Percentiles rank a stretch among this genome's conserved stretches.
These are phyloP conservation scores for Ramaria sp. DNA, from an alignment of 768 basidiomycete genomes.

Conservation along the genomic window DNA sequence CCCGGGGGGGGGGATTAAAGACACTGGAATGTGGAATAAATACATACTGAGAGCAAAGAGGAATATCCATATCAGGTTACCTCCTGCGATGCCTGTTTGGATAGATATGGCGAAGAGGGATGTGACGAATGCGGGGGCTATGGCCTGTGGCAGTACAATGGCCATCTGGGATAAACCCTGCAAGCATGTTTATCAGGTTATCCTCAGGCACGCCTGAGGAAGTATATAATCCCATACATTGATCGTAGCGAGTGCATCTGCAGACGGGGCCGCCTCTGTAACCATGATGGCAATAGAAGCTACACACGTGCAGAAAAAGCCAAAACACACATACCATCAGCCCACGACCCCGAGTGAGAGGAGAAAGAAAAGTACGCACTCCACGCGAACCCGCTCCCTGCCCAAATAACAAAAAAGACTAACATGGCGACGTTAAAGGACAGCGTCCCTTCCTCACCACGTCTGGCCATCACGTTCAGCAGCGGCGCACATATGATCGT, in stretches of 20 bases:
- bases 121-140: slow-evolving; percentile 13
- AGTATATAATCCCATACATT: slow-evolving; percentile 7
- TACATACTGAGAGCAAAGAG: slow-evolving; percentile 9
- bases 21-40: background rate
- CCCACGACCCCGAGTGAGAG: too few species aligned
- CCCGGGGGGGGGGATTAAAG: too few species aligned
- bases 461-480: slow-evolving; percentile 5
- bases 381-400: slow-evolving; percentile 7
- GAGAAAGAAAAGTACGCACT: slow-evolving; percentile 1
- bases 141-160: slow-evolving; percentile 12
- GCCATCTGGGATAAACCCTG: slow-evolving; percentile 13
- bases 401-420: slow-evolving; percentile 9
- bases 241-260: slow-evolving; percentile 11
- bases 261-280: slow-evolving; percentile 11
- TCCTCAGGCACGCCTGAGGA: background rate
- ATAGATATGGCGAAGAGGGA: slow-evolving; percentile 13
- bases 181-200: background rate
- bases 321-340: too few species aligned
- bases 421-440: slow-evolving; percentile 1
- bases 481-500: slow-evolving; percentile 5
- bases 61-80: slow-evolving; percentile 14
- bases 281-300: slow-evolving; percentile 10
- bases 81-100: slow-evolving; percentile 10
- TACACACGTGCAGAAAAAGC: too few species aligned
- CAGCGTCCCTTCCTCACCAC: background rate